phyloP scores from a whole-genome alignment of 2,329 filamentous ascomycete genomes.

The Leptographium lundbergii region DNA sequence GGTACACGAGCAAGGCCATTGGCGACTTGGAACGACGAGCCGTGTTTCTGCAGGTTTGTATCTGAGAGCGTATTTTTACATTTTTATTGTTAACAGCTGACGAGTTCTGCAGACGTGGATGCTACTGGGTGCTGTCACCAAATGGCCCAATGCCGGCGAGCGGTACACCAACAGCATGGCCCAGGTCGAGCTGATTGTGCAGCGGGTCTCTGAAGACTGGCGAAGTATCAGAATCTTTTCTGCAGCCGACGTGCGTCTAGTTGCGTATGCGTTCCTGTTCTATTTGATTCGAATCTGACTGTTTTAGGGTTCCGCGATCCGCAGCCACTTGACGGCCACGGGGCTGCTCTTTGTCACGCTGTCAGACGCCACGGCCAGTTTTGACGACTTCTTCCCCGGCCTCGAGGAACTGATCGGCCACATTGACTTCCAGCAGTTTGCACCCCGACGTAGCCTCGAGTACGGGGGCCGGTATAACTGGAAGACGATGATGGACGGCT shows the following conservation, averaged over 20 bases:
- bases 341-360: conserved; percentile 4
- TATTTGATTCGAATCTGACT: no score
- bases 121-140: neutral
- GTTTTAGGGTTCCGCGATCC: neutral
- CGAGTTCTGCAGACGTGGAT: neutral
- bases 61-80: no score
- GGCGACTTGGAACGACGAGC: conserved; percentile 1
- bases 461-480: conserved; percentile 6
- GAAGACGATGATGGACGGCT: conserved; percentile 6
- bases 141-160: neutral
- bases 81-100: no score
- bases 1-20: conserved; percentile 3
- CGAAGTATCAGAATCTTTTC: neutral
- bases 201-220: neutral
- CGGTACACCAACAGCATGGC: neutral
- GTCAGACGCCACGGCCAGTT: neutral
- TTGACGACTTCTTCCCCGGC: conserved; percentile 2
- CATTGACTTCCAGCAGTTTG: conserved; percentile 2
- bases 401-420: neutral
- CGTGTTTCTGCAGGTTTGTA: conserved; percentile 3
- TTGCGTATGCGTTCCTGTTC: no score
- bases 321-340: conserved; percentile 3
- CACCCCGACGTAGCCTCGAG: neutral
- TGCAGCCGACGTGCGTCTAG: neutral
- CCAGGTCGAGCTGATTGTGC: neutral